phyloP scores from a whole-genome alignment of 371 early-diverging fungal genomes.

The Lichtheimia ramosa region DNA sequence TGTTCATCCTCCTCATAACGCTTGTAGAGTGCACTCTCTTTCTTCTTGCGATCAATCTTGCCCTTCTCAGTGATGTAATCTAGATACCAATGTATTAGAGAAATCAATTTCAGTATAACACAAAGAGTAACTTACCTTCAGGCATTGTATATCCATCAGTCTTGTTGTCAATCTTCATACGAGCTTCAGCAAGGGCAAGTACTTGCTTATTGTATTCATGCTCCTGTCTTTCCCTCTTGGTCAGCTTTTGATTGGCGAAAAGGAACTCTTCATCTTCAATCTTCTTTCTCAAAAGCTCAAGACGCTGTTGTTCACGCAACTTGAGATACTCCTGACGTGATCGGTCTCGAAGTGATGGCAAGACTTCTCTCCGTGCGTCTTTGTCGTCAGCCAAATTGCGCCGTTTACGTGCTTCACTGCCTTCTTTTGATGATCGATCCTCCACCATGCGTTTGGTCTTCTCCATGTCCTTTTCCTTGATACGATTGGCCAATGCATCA shows the following conservation, averaged over 20 bases:
- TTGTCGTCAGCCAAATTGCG: constrained; percentile 83
- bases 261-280: constrained; percentile 88
- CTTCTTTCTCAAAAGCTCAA: constrained; percentile 75
- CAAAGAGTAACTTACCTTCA: constrained; percentile 54
- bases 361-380: constrained; percentile 58
- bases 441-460: constrained; percentile 79
- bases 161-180: constrained; percentile 74
- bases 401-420: constrained; percentile 69
- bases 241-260: constrained; percentile 76
- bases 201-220: constrained; percentile 84
- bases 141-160: constrained; percentile 92
- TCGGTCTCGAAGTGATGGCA: constrained; percentile 77
- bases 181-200: constrained; percentile 80
- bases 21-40: constrained; percentile 81
- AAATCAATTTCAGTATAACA: too few species aligned
- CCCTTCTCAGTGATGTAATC: constrained; percentile 93
- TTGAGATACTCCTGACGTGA: constrained; percentile 91
- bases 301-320: constrained; percentile 81
- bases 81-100: not conserved
- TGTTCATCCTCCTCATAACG: constrained; percentile 85
- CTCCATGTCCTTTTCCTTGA: constrained; percentile 83
- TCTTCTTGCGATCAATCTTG: constrained; percentile 90
- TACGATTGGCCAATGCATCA: constrained; percentile 85
- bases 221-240: constrained; percentile 74
- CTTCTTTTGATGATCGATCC: constrained; percentile 77